Evolutionary conservation across 208 protist species (phyloP), one percentile per base, ranked within the genome.

Genomic region (Trypanosoma grayi): DNA sequence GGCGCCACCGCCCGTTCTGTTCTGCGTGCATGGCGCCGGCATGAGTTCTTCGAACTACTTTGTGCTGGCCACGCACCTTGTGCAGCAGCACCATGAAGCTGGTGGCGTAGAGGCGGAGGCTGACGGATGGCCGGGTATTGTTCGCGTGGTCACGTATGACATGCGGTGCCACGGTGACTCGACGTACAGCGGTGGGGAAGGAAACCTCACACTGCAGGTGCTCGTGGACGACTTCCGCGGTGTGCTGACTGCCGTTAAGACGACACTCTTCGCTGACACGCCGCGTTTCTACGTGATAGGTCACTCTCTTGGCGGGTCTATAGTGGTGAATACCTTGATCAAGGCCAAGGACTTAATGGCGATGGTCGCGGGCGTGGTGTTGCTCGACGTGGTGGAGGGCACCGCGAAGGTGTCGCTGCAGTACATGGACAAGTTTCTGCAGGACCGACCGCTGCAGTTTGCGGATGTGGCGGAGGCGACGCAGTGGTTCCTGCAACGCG

Each of bases 331-430:
- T 25, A 81, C 56, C 8, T 70, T 92, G 39, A 27, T 34, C 14
- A 61, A 73, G 9, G 56, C 59, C 27, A 73, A 74, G 48, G 60
- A 60, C 0, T 36, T 68, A 28, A 58, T 75, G 18, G 28, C 54
- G 14, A 48, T 66, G 40, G 62, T 93, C 24, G 74, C 56, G 2
- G 90, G 88, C 16, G 73, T 93, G 7, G 51, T 95, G 24, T 62
- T 98, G 46, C 56, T 98, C 0, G 94, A 98, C 56, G 78, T 94
- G 18, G 92, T 97, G 5, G 92, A 98, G 63, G 92, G 88, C 50
- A 96, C 86, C 4, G 90, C 94, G 14, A 73, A 90, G 47, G 27
- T 85, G 22, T 92, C 81, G 22, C 65, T 98, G 18, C 16, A 60
- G 30, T 66, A 94, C 72, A 97, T 97, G 86, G 44, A 75, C 36